Evolutionary conservation across 2,329 filamentous ascomycete species (phyloP), one percentile per base, ranked within the genome.

Genomic region (Chaetomiaceae sp.): DNA sequence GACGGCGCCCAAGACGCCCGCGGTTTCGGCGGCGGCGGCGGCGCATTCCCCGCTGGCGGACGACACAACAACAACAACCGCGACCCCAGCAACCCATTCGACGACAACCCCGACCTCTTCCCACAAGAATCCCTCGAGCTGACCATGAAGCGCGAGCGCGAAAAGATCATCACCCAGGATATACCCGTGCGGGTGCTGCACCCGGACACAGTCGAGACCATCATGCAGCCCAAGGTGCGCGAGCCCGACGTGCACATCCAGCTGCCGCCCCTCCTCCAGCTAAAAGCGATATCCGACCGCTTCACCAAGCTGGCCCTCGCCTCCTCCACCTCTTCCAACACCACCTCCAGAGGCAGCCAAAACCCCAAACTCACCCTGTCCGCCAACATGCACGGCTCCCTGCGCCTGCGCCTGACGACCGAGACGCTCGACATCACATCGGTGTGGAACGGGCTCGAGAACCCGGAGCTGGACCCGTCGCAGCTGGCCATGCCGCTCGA

Each of bases 211-310:
- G 90, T 97, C n/a, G 88, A 94, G 65, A 88, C 85, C n/a, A 84
- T 97, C 58, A 90, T 95, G 73, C 92, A 99, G 72, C 94, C 94
- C 14, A 84, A 85, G 56, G 90, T 91, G 55, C 85, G 89, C 55
- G 91, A 96, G 63, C 90, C 92, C 36, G 94, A 97, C 65, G 91
- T 96, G 3, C 88, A 97, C 71, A 95, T 99, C 65, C 84, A 91
- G 50, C 79, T 99, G 3, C 94, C 94, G 0, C 86, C 89, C 5
- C 75, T 99, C 4, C 77, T 91, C 38, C 91, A 96, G 66, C 78
- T 99, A 54, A 96, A 97, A 68, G 87, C 87, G 59, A 94, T 99
- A 58, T 95, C 90, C 4, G 94, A 99, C 69, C 85, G 94, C 49
- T 97, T 97, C 72, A 97, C 91, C 38, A 92, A 89, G 65, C 82